Evolutionary conservation across 768 basidiomycete genomes (phyloP).

Genomic region (Suillus sp.): DNA sequence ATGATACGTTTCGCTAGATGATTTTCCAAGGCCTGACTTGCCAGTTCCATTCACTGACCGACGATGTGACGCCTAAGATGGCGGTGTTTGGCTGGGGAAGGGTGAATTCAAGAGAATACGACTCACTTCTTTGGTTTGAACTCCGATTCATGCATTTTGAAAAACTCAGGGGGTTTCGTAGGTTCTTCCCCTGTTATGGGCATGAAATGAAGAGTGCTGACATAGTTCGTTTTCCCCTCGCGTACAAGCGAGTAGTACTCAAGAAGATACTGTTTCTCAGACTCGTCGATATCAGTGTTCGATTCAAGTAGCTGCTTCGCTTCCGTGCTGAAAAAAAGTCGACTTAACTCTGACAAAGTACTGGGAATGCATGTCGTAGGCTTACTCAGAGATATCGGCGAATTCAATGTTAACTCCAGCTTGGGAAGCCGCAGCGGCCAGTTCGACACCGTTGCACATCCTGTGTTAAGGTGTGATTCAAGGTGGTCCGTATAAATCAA

Average conservation of each 20-base stretch:
- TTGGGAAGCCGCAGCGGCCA: constrained; percentile 27
- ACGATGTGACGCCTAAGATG: neutral
- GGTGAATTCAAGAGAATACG: neutral
- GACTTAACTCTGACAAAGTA: neutral
- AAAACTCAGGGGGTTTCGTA: neutral
- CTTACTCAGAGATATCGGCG: constrained; percentile 26
- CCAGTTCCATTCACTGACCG: neutral
- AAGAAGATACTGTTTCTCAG: constrained; percentile 35
- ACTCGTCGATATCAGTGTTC: constrained; percentile 13
- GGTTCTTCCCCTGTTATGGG: constrained; percentile 1
- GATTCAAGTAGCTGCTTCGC: constrained; percentile 26
- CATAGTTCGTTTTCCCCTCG: constrained; percentile 35
- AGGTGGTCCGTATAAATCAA: neutral
- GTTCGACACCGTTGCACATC: constrained; percentile 26
- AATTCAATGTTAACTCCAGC: constrained; percentile 29
- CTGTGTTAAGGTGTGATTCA: constrained; percentile 6
- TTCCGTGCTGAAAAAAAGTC: constrained; percentile 9
- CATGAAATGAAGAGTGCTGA: constrained; percentile 2
- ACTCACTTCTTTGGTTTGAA: constrained; percentile 10
- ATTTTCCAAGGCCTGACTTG: neutral
- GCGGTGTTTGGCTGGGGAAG: neutral
- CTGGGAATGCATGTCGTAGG: neutral
- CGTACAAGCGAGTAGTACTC: constrained; percentile 36
- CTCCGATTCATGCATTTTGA: neutral
- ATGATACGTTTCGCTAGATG: neutral